Evolutionary conservation across 768 basidiomycete genomes (phyloP).

Genomic region (Sporobolomyces phaffii): DNA sequence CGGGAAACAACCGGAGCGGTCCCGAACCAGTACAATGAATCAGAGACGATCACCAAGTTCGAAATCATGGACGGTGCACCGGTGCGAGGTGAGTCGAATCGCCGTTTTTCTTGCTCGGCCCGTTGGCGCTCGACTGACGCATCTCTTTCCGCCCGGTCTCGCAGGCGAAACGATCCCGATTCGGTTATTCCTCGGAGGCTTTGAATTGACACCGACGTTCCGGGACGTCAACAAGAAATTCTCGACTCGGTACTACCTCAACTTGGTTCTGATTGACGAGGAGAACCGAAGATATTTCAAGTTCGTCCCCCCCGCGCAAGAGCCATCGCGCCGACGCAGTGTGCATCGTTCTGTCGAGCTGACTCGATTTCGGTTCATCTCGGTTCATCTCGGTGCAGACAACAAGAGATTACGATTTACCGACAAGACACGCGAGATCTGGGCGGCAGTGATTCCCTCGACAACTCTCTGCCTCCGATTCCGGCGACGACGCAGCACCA

Average conservation of each 20-base stretch:
- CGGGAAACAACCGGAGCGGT: conserved; percentile 93
- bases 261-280: conserved; percentile 93
- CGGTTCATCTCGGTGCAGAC: too few relatives aligned
- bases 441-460: neutral
- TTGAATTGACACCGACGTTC: conserved; percentile 97
- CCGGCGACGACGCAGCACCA: conserved; percentile 11
- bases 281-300: conserved; percentile 98
- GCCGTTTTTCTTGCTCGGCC: neutral
- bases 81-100: conserved; percentile 62
- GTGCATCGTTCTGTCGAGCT: too few relatives aligned
- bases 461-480: neutral
- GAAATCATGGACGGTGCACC: conserved; percentile 99
- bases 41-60: conserved; percentile 97
- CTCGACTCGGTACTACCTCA: conserved; percentile 91
- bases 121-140: too few relatives aligned
- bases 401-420: conserved; percentile 39
- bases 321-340: too few relatives aligned
- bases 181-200: conserved; percentile 92
- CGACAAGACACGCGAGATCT: conserved; percentile 23
- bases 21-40: conserved; percentile 99
- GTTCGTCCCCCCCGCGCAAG: conserved; percentile 24
- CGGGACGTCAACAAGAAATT: conserved; percentile 99
- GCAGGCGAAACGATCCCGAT: conserved; percentile 98
- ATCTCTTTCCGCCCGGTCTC: too few relatives aligned
- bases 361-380: too few relatives aligned